phyloP scores from a whole-genome alignment of 2,329 filamentous ascomycete genomes.

The Microdochium bolleyi region DNA sequence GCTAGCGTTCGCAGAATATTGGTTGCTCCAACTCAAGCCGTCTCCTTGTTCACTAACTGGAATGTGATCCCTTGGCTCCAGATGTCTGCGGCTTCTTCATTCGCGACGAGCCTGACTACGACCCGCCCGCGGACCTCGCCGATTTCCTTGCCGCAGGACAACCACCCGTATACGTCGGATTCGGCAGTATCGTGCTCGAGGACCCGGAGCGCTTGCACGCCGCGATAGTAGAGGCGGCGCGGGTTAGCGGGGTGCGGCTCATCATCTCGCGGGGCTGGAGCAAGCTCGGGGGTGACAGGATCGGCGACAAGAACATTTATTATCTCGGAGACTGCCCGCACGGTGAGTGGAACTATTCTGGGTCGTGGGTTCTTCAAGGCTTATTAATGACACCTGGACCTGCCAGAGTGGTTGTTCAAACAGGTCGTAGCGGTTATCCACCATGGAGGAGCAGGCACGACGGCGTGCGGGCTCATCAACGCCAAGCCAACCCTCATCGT shows the following conservation, averaged over 20 bases:
- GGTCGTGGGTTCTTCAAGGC: not conserved
- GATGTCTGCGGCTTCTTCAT: slow-evolving; percentile 67
- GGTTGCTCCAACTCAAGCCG: slow-evolving; percentile 25
- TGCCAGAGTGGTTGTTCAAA: slow-evolving; percentile 44
- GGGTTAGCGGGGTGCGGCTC: slow-evolving; percentile 33
- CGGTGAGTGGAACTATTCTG: slow-evolving; percentile 1
- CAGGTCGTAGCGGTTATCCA: slow-evolving; percentile 47
- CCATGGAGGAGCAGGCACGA: slow-evolving; percentile 52
- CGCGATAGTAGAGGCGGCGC: slow-evolving; percentile 30
- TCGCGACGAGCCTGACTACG: slow-evolving; percentile 58
- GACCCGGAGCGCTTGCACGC: slow-evolving; percentile 29
- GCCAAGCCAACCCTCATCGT: slow-evolving; percentile 46
- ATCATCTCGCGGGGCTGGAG: slow-evolving; percentile 35
- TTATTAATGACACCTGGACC: too few relatives aligned
- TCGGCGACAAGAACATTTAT: slow-evolving; percentile 22
- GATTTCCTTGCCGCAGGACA: slow-evolving; percentile 61
- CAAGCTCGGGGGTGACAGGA: slow-evolving; percentile 7
- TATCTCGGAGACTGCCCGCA: slow-evolving; percentile 48
- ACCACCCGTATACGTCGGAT: slow-evolving; percentile 74
- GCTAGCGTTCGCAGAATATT: slow-evolving; percentile 29
- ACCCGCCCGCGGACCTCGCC: slow-evolving; percentile 55
- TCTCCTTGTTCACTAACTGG: not conserved
- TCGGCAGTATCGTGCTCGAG: slow-evolving; percentile 73
- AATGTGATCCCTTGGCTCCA: not conserved
- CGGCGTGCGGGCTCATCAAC: slow-evolving; percentile 42